phyloP scores from a whole-genome alignment of 2,329 filamentous ascomycete genomes.

The Fusarium sp. region DNA sequence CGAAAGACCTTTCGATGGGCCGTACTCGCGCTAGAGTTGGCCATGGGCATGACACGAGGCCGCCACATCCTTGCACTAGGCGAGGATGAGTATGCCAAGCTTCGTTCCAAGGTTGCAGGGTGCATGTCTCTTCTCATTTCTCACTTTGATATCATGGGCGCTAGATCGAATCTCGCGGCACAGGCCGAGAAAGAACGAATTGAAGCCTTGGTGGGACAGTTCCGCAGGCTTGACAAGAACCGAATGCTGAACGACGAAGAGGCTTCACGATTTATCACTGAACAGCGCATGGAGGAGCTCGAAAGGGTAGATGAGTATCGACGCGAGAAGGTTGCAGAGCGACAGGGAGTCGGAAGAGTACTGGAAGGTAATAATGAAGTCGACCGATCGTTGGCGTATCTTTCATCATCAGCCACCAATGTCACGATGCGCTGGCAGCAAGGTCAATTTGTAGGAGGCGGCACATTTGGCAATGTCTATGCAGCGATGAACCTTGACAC shows the following conservation, averaged over 20 bases:
- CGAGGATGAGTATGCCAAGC: slow-evolving; percentile 83
- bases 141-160: slow-evolving; percentile 99
- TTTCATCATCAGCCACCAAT: slow-evolving; percentile 94
- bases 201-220: slow-evolving; percentile 80
- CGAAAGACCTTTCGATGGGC: slow-evolving; percentile 98
- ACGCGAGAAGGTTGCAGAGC: slow-evolving; percentile 82
- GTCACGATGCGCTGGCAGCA: slow-evolving; percentile 98
- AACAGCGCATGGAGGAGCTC: slow-evolving; percentile 78
- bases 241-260: slow-evolving; percentile 82
- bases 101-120: slow-evolving; percentile 89
- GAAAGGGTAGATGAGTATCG: slow-evolving; percentile 80
- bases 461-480: slow-evolving; percentile 97
- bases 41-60: slow-evolving; percentile 96
- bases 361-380: slow-evolving; percentile 95
- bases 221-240: slow-evolving; percentile 81
- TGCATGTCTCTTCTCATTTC: slow-evolving; percentile 98
- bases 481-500: slow-evolving; percentile 97
- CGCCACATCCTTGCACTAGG: slow-evolving; percentile 92
- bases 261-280: slow-evolving; percentile 76
- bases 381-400: slow-evolving; percentile 90
- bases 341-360: slow-evolving; percentile 88
- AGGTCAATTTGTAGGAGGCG: slow-evolving; percentile 96
- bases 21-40: slow-evolving; percentile 92
- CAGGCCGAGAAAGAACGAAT: slow-evolving; percentile 91
- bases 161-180: slow-evolving; percentile 89